Conservation (phyloP, 139 green algal species). For the Parachlorella kessleri region DNA sequence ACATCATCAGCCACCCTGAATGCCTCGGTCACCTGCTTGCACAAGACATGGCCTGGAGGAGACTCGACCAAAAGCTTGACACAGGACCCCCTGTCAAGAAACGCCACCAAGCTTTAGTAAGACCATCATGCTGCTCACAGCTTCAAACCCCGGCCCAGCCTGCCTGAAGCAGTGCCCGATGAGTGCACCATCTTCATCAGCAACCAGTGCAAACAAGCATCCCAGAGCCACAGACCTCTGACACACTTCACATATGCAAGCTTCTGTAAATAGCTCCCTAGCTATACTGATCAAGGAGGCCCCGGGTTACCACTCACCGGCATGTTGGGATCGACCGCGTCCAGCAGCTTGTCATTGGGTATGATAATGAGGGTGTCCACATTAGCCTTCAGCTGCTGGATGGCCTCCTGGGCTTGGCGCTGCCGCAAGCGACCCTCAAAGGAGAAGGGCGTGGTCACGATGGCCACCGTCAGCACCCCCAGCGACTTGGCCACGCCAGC, state of each 20-base stretch:
- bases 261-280: too few relatives aligned
- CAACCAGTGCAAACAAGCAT: too few relatives aligned
- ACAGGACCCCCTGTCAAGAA: too few relatives aligned
- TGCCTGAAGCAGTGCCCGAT: neutral
- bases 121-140: too few relatives aligned
- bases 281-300: too few relatives aligned
- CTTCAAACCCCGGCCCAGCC: too few relatives aligned
- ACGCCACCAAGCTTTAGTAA: too few relatives aligned
- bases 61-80: too few relatives aligned
- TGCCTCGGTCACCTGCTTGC: conserved; percentile 80
- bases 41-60: too few relatives aligned
- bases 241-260: too few relatives aligned
- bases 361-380: conserved; percentile 93
- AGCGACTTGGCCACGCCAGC: conserved; percentile 76
- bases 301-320: conserved; percentile 48
- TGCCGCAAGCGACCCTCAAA: conserved; percentile 85
- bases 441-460: conserved; percentile 95
- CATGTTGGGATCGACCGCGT: conserved; percentile 74
- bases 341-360: conserved; percentile 89
- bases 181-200: too few relatives aligned
- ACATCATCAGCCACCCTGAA: conserved; percentile 94
- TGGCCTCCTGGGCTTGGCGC: conserved; percentile 69
- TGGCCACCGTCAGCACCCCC: conserved; percentile 87
- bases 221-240: too few relatives aligned
- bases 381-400: conserved; percentile 74